Evolutionary conservation across 2,329 filamentous ascomycete genomes (phyloP).

Genomic region (Colletotrichum sublineola): DNA sequence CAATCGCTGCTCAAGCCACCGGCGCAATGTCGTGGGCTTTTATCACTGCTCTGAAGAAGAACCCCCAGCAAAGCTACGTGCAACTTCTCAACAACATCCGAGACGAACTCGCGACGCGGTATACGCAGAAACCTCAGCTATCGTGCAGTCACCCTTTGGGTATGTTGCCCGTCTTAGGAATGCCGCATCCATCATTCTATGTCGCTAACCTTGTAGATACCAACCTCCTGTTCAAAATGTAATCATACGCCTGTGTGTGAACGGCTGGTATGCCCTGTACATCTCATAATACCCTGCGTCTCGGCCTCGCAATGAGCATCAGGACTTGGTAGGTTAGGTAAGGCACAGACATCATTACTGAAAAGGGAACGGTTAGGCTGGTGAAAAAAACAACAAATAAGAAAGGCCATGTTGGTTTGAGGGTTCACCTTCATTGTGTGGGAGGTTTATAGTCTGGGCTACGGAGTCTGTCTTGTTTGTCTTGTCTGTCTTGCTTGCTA

Average conservation of each 20-base stretch:
- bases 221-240: slow-evolving; percentile 74
- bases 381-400: background rate
- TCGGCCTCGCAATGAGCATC: slow-evolving; percentile 8
- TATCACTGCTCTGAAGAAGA: slow-evolving; percentile 92
- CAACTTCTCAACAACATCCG: slow-evolving; percentile 96
- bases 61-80: slow-evolving; percentile 98
- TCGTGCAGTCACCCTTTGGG: slow-evolving; percentile 97
- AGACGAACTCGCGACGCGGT: slow-evolving; percentile 89
- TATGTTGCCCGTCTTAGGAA: slow-evolving; percentile 61
- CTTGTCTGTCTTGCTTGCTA: slow-evolving; percentile 1
- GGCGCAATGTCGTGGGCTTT: slow-evolving; percentile 99
- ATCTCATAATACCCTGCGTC: slow-evolving; percentile 26
- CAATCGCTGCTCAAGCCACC: slow-evolving; percentile 89
- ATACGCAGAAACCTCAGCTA: slow-evolving; percentile 94
- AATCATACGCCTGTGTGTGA: slow-evolving; percentile 45
- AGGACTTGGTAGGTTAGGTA: slow-evolving; percentile 19
- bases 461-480: background rate
- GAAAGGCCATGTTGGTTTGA: slow-evolving; percentile 4
- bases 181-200: slow-evolving; percentile 1
- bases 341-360: slow-evolving; percentile 18
- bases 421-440: background rate
- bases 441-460: background rate
- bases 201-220: slow-evolving; percentile 61
- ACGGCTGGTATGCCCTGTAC: slow-evolving; percentile 35
- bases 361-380: slow-evolving; percentile 20